Evolutionary conservation across 2,329 filamentous ascomycete genomes (phyloP), one percentile per base, ranked within the genome.

Genomic region (Penicillium fuscoglaucum): DNA sequence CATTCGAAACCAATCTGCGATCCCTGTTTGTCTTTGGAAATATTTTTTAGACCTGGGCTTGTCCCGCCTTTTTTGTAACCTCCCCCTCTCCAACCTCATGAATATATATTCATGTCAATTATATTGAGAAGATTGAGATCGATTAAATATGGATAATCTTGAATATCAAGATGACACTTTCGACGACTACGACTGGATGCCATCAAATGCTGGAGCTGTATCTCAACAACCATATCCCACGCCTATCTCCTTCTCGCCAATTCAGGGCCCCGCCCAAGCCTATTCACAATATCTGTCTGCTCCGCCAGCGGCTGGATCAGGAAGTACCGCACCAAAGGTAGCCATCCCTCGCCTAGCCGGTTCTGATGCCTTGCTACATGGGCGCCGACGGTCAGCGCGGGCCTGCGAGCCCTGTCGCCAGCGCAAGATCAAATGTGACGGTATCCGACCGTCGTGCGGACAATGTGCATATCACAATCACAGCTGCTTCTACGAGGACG

Each of bases 361-460:
- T 2, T 31, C 61, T n/a, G 66, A 65, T 24, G 61, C 52, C 0
- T 57, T 59, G 0, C 52, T 57, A 1, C 65, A 65, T 15, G 55
- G 46, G 29, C 68, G 70, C 35, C 68, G 67, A 9, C 70, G 72
- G 7, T 72, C 72, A 8, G 65, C 67, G 0, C 67, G 70, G 5
- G 73, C 75, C 31, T 73, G 72, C 35, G 74, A 77, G 64, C 61
- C 72, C 6, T 75, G 72, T 57, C 67, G 72, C 19, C 65, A 66
- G 46, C 69, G 72, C 15, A 74, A 74, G 55, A 70, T 72, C 49
- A 75, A 74, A 58, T 75, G 72, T 31, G 72, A 74, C 29, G 72
- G 70, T 8, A 62, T 53, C 35, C 65, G 66, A 52, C 70, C 71
- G 0, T 58, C 45, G 5, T 71, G 72, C 61, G 62, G 64, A 5